Conservation (phyloP, 345 rosid species). For the Gossypium ekmanianum region DNA sequence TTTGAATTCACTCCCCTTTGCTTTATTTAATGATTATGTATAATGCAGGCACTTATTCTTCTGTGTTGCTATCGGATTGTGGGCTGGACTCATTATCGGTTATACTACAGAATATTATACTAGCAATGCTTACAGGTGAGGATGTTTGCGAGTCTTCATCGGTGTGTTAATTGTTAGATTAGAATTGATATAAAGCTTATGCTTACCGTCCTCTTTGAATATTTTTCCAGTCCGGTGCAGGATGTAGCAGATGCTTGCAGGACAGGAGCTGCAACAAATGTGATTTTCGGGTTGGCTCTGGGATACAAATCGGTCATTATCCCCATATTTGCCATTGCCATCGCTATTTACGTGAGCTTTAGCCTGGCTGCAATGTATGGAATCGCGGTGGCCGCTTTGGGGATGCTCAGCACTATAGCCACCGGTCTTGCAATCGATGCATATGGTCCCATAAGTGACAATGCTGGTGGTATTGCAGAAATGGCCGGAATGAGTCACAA, state of each 20-base stretch:
- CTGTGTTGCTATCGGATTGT: slow-evolving; percentile 56
- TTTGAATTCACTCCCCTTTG: not conserved
- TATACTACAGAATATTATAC: slow-evolving; percentile 61
- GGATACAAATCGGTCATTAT: slow-evolving; percentile 70
- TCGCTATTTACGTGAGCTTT: slow-evolving; percentile 56
- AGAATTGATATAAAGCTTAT: not conserved
- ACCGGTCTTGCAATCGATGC: slow-evolving; percentile 66
- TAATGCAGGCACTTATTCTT: slow-evolving; percentile 57
- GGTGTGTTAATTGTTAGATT: not conserved
- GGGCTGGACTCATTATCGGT: slow-evolving; percentile 72
- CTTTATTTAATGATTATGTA: slow-evolving; percentile 1
- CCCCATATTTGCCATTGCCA: slow-evolving; percentile 60
- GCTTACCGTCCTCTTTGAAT: not conserved
- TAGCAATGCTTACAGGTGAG: slow-evolving; percentile 63
- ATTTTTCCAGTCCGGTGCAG: slow-evolving; percentile 52
- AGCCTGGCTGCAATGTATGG: slow-evolving; percentile 80
- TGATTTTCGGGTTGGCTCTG: slow-evolving; percentile 62
- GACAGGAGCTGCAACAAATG: slow-evolving; percentile 68
- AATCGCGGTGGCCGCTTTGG: slow-evolving; percentile 59
- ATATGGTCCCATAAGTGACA: slow-evolving; percentile 69
- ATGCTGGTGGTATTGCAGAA: slow-evolving; percentile 66
- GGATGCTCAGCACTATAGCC: slow-evolving; percentile 70
- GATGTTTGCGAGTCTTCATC: not conserved
- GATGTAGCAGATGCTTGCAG: slow-evolving; percentile 69
- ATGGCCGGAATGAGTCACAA: slow-evolving; percentile 70